phyloP scores from a whole-genome alignment of 1,284 basidiomycete genomes.

The Cutaneotrichosporon spelunceum region DNA sequence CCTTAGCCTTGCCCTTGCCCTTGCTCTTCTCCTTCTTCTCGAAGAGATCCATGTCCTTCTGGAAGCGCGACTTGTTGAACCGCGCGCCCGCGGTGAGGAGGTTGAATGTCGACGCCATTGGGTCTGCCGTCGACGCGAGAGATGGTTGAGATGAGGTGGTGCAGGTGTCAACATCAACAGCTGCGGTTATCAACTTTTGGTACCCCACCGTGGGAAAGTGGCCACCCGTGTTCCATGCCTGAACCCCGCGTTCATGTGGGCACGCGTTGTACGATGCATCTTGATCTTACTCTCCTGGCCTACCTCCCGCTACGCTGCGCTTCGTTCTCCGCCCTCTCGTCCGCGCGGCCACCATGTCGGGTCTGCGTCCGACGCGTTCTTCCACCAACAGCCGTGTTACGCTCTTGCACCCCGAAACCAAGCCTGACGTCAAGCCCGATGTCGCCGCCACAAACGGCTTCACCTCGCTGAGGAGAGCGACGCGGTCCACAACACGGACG shows the following conservation, averaged over 20 bases:
- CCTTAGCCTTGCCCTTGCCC: slow-evolving; percentile 25
- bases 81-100: slow-evolving; percentile 68
- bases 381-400: slow-evolving; percentile 20
- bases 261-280: not conserved
- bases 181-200: slow-evolving; percentile 18
- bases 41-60: slow-evolving; percentile 70
- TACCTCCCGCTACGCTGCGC: not conserved
- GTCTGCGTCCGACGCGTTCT: slow-evolving; percentile 21
- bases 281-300: not conserved
- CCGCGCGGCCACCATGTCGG: not conserved
- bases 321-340: slow-evolving; percentile 3
- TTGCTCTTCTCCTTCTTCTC: slow-evolving; percentile 50
- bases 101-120: slow-evolving; percentile 61
- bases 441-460: slow-evolving; percentile 9
- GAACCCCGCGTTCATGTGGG: not conserved
- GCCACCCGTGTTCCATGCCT: not conserved
- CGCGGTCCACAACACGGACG: slow-evolving; percentile 22
- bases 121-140: not conserved
- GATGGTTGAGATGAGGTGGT: not conserved
- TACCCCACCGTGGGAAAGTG: slow-evolving; percentile 21
- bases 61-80: slow-evolving; percentile 76
- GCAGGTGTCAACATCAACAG: not conserved
- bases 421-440: slow-evolving; percentile 11
- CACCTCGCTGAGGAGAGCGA: slow-evolving; percentile 27
- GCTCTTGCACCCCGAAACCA: slow-evolving; percentile 14